A percentile compares a stretch with the other conserved stretches of the same genome.
These are phyloP conservation scores for Leccinum pellstonianum DNA, from an alignment of 768 basidiomycete genomes.

Conservation along the genomic window DNA sequence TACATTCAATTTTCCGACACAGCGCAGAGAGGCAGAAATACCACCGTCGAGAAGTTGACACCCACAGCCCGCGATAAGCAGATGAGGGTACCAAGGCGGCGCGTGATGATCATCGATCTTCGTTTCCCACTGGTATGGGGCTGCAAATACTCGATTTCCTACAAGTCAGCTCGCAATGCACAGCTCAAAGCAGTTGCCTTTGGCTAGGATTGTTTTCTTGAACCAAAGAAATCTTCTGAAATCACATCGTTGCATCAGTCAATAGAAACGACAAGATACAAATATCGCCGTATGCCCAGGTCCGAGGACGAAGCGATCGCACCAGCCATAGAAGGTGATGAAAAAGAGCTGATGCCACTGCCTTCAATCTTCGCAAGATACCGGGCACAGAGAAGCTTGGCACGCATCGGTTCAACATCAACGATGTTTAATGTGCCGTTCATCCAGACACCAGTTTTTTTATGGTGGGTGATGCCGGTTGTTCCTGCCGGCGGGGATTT, in stretches of 20 bases:
- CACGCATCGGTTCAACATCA: too few relatives aligned
- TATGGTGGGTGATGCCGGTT: conserved; percentile 32
- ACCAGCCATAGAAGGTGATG: not conserved
- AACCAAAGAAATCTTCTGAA: not conserved
- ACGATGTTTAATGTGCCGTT: not conserved
- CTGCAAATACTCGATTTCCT: not conserved
- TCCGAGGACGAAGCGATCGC: not conserved
- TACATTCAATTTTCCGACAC: not conserved
- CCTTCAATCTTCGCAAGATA: too few relatives aligned
- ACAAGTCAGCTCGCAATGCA: not conserved
- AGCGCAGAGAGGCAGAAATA: not conserved
- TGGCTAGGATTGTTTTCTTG: not conserved
- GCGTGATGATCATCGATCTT: not conserved
- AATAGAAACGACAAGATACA: not conserved
- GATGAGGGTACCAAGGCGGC: not conserved
- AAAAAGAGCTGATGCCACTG: not conserved
- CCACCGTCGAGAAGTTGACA: not conserved
- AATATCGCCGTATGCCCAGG: not conserved
- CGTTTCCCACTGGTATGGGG: not conserved
- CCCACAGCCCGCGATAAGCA: not conserved
- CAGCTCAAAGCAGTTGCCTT: not conserved
- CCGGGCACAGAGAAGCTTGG: too few relatives aligned
- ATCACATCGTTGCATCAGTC: not conserved
- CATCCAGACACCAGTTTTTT: not conserved
- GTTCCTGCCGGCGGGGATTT: conserved; percentile 77